These are phyloP conservation scores for Penicillium frequentans DNA, from an alignment of 2,329 filamentous ascomycete genomes.

Conservation along the genomic window DNA sequence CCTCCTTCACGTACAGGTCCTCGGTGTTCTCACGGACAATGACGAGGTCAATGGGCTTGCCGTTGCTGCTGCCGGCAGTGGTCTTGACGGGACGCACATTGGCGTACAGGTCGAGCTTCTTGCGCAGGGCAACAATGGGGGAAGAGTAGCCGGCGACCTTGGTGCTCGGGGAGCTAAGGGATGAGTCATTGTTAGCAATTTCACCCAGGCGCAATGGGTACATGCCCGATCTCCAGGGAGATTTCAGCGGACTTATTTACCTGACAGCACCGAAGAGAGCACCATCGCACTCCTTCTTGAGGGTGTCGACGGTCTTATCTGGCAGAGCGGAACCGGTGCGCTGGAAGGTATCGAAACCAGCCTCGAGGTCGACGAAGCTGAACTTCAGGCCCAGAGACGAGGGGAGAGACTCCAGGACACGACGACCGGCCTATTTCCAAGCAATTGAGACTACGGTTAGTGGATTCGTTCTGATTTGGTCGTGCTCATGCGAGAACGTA, in stretches of 20 bases:
- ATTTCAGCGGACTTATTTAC: conserved; percentile 29
- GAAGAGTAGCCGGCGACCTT: conserved; percentile 94
- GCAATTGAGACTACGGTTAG: conserved; percentile 14
- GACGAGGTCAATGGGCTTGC: conserved; percentile 82
- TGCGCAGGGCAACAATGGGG: conserved; percentile 94
- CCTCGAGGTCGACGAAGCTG: conserved; percentile 88
- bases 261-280: conserved; percentile 95
- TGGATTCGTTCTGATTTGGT: conserved; percentile 4
- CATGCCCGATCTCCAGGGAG: neutral
- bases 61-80: conserved; percentile 51
- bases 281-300: conserved; percentile 89
- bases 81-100: conserved; percentile 97
- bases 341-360: conserved; percentile 92
- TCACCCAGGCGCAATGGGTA: neutral
- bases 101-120: conserved; percentile 91
- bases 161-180: conserved; percentile 71
- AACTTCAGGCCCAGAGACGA: conserved; percentile 90
- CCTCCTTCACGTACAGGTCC: conserved; percentile 97
- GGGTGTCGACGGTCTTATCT: conserved; percentile 83
- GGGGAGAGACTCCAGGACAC: conserved; percentile 88
- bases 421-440: conserved; percentile 65
- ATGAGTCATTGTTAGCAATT: neutral
- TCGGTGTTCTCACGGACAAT: conserved; percentile 99
- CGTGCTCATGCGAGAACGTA: conserved; percentile 26
- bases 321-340: conserved; percentile 84